Base-by-base conservation (phyloP, 352 stramenopile species). In the Globisporangium acanthophoron region DNA sequence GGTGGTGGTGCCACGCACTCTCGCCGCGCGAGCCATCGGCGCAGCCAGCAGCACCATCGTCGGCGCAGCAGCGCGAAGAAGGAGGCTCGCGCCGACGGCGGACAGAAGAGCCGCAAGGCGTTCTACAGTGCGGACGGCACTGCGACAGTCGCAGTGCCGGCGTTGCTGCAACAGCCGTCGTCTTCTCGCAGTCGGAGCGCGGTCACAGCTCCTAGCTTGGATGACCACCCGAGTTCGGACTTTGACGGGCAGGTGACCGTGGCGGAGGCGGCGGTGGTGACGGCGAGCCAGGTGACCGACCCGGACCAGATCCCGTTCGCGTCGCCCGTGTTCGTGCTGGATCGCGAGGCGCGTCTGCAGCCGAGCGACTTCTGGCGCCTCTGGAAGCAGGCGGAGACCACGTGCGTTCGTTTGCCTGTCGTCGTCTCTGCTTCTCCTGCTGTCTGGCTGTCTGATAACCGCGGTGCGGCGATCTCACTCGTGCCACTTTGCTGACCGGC, bases 371-470 rank as follows among this genome's bases (percentile, higher is more conserved):
- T 76, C 50, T 78, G 63, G 67, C 66, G 47, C 48, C 61, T 78
- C 3, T 90, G 80, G 80, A 84, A 86, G 51, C 61, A 78, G 24
- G 66, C 62, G 21, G 74, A 88, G 58, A 90, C 80, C n/a, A 86
- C 76, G 78, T 90, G 73, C 53, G 76, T 63, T 46, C 16, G 27
- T 31, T 18, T 31, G 27, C 31, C 8, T 53, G 31, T 20, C 46
- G n/a, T 21, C 5, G 29, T 21, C 15, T 8, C 18, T 27, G 9
- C 16, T 5, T 35, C 21, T 50, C 24, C 24, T 48, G 52, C 31
- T 12, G 12, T 20, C 27, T 16, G 29, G 27, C 27, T 5, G 46
- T 61, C 56, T 61, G 56, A 55, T 54, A 55, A 58, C 24, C 16
- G 24, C 12, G 15, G 20, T 21, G 47, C 18, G n/a, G 33, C 51